Evolutionary conservation across 352 stramenopile species (phyloP).

Genomic region (Globisporangium nodosum): DNA sequence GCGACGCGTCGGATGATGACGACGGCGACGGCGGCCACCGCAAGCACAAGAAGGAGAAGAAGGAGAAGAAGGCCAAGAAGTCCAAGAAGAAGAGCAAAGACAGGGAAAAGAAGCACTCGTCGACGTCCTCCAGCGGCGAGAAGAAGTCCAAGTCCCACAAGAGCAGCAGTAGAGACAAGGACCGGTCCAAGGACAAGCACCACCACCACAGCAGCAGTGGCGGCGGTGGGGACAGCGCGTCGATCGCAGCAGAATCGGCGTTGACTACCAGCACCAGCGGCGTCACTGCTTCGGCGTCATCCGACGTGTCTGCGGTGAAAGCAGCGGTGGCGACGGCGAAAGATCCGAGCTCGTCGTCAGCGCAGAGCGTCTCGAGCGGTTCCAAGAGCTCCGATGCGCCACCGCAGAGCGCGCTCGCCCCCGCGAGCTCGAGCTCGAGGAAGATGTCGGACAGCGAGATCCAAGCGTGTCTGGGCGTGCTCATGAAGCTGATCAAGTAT

Average conservation of each 20-base stretch:
- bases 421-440: not conserved
- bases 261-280: not conserved
- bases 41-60: slow-evolving; percentile 50
- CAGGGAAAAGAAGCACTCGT: slow-evolving; percentile 22
- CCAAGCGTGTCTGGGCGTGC: slow-evolving; percentile 44
- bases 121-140: slow-evolving; percentile 18
- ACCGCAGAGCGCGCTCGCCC: too few species aligned
- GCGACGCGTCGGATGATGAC: not conserved
- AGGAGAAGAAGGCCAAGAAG: slow-evolving; percentile 77
- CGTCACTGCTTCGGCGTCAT: not conserved
- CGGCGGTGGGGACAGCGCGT: not conserved
- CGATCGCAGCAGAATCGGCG: not conserved
- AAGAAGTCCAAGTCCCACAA: slow-evolving; percentile 42
- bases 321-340: not conserved
- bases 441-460: slow-evolving; percentile 53
- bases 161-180: slow-evolving; percentile 21
- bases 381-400: not conserved
- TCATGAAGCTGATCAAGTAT: slow-evolving; percentile 86
- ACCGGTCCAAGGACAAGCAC: slow-evolving; percentile 18
- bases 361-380: not conserved
- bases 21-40: slow-evolving; percentile 15
- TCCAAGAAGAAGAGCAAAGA: slow-evolving; percentile 59
- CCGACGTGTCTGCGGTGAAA: not conserved
- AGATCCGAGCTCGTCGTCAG: not conserved
- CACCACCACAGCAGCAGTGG: slow-evolving; percentile 1